Conservation (phyloP, 2,329 filamentous ascomycete species). For the Venturia carpophila region DNA sequence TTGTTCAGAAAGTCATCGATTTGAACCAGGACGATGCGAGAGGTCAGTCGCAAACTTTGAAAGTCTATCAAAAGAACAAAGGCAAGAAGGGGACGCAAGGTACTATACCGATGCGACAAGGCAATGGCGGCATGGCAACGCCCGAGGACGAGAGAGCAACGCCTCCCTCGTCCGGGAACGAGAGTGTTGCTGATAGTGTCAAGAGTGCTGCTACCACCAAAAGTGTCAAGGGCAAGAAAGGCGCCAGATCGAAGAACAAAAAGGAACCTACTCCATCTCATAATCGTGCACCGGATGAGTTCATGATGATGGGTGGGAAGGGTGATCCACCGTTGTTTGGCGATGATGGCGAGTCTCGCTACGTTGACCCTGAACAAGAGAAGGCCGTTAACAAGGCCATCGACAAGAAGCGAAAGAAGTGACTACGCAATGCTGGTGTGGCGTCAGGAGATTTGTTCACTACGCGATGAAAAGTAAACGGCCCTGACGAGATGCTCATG, state of each 20-base stretch:
- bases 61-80: constrained; percentile 35
- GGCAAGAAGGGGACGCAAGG: constrained; percentile 17
- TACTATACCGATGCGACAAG: background rate
- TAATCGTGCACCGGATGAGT: constrained; percentile 62
- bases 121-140: background rate
- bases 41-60: constrained; percentile 24
- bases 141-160: constrained; percentile 1
- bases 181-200: background rate
- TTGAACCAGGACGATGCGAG: constrained; percentile 44
- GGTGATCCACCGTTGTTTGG: constrained; percentile 74
- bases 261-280: constrained; percentile 60
- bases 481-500: too few relatives aligned
- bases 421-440: background rate
- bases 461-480: background rate
- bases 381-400: constrained; percentile 16
- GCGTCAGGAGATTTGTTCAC: background rate
- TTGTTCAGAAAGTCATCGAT: constrained; percentile 52
- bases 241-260: constrained; percentile 23
- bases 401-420: constrained; percentile 11
- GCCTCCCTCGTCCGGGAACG: background rate
- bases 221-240: constrained; percentile 19
- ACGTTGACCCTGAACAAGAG: constrained; percentile 21
- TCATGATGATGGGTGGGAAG: constrained; percentile 76
- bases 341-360: constrained; percentile 46
- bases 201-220: constrained; percentile 12